A percentile compares a stretch with the other conserved stretches of the same genome.
These are phyloP conservation scores for Neurospora sp. DNA, from an alignment of 495 filamentous ascomycete species.

Conservation along the genomic window DNA sequence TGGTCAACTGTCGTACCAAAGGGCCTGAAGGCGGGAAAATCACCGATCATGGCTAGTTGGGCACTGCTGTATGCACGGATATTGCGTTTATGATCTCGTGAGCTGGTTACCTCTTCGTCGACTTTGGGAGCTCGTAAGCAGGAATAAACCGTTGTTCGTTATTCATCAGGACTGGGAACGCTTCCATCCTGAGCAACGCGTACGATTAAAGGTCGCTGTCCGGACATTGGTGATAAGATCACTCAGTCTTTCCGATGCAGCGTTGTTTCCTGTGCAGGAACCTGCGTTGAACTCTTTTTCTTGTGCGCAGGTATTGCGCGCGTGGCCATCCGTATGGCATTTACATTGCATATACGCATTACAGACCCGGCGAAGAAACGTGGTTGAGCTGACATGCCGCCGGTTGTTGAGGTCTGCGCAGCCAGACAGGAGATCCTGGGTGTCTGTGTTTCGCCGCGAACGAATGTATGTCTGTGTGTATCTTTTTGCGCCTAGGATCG, in stretches of 20 bases:
- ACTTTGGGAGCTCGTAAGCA: not conserved
- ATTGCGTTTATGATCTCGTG: not conserved
- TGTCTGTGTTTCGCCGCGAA: not conserved
- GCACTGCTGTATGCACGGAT: not conserved
- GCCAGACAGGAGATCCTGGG: not conserved
- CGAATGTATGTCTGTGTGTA: not conserved
- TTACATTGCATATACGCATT: not conserved
- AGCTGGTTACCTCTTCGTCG: not conserved
- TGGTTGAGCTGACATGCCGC: not conserved
- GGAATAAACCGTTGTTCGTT: not conserved
- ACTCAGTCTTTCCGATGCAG: not conserved
- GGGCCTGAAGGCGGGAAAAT: not conserved
- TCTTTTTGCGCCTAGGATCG: not conserved
- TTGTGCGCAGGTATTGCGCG: not conserved
- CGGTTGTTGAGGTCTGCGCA: not conserved
- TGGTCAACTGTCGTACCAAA: not conserved
- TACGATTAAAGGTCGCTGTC: not conserved
- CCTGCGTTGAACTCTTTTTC: not conserved
- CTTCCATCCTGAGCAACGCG: not conserved
- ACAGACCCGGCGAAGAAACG: not conserved
- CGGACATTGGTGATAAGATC: not conserved
- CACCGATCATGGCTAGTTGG: not conserved
- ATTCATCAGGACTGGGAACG: not conserved
- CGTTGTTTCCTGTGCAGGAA: not conserved
- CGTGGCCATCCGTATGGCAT: not conserved